Evolutionary conservation across 768 basidiomycete species (phyloP).

Genomic region (Boletus rubescentipes): DNA sequence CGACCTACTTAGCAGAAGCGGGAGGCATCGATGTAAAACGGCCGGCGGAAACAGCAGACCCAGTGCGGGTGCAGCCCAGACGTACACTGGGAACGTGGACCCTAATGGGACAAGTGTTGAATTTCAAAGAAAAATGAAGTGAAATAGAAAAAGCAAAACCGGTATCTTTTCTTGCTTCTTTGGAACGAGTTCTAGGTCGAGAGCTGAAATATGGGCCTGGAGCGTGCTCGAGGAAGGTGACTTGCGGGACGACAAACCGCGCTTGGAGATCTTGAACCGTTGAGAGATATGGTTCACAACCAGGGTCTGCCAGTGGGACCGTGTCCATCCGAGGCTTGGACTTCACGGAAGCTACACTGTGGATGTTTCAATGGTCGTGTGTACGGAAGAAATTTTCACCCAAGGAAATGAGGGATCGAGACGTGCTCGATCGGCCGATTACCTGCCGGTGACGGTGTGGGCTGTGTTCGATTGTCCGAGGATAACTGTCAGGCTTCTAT

Average conservation of each 20-base stretch:
- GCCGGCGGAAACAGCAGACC: neutral
- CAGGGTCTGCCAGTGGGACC: neutral
- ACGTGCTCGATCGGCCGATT: neutral
- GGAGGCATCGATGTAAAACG: neutral
- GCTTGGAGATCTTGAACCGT: too few relatives aligned
- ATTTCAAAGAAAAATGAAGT: neutral
- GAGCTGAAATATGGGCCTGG: too few relatives aligned
- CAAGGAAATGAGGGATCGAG: neutral
- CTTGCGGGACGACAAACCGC: neutral
- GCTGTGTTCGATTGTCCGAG: neutral
- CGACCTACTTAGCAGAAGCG: neutral
- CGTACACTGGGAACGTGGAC: too few relatives aligned
- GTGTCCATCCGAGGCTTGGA: neutral
- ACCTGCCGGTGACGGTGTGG: neutral
- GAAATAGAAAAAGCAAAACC: neutral
- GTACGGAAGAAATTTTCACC: neutral
- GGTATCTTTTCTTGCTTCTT: neutral
- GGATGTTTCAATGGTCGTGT: neutral
- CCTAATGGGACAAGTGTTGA: neutral
- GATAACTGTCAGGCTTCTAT: neutral
- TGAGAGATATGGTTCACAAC: too few relatives aligned
- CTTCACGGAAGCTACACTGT: neutral
- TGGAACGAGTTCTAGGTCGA: neutral
- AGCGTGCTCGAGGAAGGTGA: neutral
- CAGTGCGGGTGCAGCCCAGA: too few relatives aligned